Conservation (phyloP, 495 filamentous ascomycete species). For the Xylaria scruposa region DNA sequence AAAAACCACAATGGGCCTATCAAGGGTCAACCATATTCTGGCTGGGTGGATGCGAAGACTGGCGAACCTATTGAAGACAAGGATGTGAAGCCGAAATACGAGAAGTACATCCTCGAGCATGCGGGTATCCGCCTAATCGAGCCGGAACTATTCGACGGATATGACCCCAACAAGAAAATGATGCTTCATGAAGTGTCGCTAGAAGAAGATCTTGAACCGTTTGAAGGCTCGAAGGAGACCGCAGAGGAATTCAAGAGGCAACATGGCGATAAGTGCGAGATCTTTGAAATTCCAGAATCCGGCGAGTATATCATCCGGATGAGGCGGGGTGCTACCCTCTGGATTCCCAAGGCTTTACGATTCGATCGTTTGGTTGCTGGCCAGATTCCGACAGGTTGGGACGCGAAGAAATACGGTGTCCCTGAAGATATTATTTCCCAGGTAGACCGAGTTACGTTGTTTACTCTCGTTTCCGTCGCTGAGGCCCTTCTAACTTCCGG, state of each 20-base stretch:
- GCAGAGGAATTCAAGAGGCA: conserved; percentile 96
- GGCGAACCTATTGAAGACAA: conserved; percentile 97
- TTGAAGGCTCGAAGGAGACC: conserved; percentile 96
- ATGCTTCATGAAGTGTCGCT: conserved; percentile 97
- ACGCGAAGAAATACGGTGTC: conserved; percentile 92
- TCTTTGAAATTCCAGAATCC: conserved; percentile 93
- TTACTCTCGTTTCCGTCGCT: conserved; percentile 89
- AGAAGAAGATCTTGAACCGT: conserved; percentile 93
- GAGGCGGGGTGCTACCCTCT: conserved; percentile 90
- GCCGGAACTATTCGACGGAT: conserved; percentile 94
- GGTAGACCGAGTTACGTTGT: conserved; percentile 95
- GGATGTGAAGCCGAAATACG: conserved; percentile 95
- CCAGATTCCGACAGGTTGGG: conserved; percentile 96
- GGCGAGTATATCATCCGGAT: conserved; percentile 94
- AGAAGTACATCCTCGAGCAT: conserved; percentile 95
- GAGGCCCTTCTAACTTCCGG: conserved; percentile 89
- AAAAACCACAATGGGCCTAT: conserved; percentile 98
- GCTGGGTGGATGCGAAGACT: conserved; percentile 95
- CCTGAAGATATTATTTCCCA: conserved; percentile 97
- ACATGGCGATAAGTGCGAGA: conserved; percentile 96
- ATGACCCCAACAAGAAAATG: conserved; percentile 98
- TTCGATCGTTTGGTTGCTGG: conserved; percentile 98
- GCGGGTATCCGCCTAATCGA: conserved; percentile 97
- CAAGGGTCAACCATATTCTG: conserved; percentile 95
- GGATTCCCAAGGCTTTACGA: conserved; percentile 94